These are phyloP conservation scores for Beta lomatogona DNA, from an alignment of 179 eudicot genomes.

Conservation along the genomic window DNA sequence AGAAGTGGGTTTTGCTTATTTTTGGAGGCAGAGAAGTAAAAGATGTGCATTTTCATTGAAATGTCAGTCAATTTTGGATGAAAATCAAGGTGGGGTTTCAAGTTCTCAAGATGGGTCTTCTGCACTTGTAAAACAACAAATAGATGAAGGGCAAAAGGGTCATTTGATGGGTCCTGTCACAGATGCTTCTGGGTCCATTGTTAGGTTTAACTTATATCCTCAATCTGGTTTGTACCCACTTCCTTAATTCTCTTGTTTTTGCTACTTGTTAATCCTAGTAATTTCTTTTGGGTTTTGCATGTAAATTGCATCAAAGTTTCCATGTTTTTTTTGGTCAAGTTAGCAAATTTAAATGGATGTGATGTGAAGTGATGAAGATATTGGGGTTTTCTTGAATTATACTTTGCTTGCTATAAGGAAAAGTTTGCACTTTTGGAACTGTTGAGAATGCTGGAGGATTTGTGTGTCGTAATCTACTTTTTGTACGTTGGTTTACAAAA, in stretches of 20 bases:
- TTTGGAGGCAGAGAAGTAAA: constrained; percentile 24
- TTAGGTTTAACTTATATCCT: constrained; percentile 60
- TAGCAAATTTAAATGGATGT: no score
- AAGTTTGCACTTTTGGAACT: constrained; percentile 8
- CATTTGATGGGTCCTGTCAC: constrained; percentile 49
- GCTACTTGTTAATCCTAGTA: no score
- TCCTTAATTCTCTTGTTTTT: not conserved
- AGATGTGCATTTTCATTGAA: constrained; percentile 29
- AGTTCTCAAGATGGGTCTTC: constrained; percentile 36
- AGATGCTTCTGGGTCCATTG: constrained; percentile 62
- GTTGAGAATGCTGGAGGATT: constrained; percentile 1
- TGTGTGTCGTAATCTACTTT: not conserved
- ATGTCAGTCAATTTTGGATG: constrained; percentile 27
- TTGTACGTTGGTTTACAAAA: no score
- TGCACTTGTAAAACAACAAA: constrained; percentile 1
- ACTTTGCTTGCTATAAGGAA: constrained; percentile 13
- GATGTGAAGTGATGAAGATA: no score
- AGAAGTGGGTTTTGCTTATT: constrained; percentile 42
- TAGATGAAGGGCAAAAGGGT: constrained; percentile 37
- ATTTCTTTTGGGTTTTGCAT: not conserved
- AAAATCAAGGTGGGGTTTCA: constrained; percentile 27
- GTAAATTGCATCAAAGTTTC: not conserved
- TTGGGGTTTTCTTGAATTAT: not conserved
- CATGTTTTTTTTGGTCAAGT: no score
- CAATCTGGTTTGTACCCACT: constrained; percentile 48